Evolutionary conservation across 768 basidiomycete species (phyloP), one percentile per base, ranked within the genome.

Genomic region (Leccinum pellstonianum): DNA sequence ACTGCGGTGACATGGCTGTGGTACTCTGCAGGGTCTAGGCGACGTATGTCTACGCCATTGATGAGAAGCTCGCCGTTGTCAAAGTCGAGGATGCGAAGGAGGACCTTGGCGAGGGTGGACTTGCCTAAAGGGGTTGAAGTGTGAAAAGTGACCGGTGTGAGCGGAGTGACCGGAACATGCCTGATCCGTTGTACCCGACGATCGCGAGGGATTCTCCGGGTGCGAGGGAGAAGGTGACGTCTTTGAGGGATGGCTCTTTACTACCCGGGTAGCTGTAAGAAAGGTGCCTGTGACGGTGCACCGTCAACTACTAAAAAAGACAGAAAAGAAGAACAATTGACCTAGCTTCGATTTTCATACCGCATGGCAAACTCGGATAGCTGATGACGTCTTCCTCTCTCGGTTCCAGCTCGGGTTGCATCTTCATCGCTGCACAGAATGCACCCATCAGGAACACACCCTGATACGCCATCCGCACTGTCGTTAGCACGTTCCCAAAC

Each of bases 381-480:
- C 69, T 74, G 43, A 81, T 75, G 25, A 70, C 67, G 52, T 85
- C 80, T 53, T 85, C 82, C 27, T 81, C 76, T 54, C 74, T 74
- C 33, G 90, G 90, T 62, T 87, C 83, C 41, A 93, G 71, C 63
- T 80, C 80, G 27, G 89, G 89, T 63, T 84, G 82, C 61, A 93
- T 74, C 63, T 82, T 80, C 78, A 85, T 86, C 52, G 88, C 87
- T 49, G 90, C 90, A 66, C 84, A 86, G 69, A 93, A 95, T 7
- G 93, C 91, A 52, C 87, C 88, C 85, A 94, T 88, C 60, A 92
- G 78, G 76, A 95, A 95, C 53, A 94, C 81, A 33, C 86, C 84
- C 72, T 95, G 92, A 66, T 88, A 93, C n/a, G 86, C 85, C 85
- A 88, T 86, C 58, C 83, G 84, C 25, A 80, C 70, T 5, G 86